Base-by-base conservation (phyloP, 768 basidiomycete species). In the Neoboletus subvelutipes region DNA sequence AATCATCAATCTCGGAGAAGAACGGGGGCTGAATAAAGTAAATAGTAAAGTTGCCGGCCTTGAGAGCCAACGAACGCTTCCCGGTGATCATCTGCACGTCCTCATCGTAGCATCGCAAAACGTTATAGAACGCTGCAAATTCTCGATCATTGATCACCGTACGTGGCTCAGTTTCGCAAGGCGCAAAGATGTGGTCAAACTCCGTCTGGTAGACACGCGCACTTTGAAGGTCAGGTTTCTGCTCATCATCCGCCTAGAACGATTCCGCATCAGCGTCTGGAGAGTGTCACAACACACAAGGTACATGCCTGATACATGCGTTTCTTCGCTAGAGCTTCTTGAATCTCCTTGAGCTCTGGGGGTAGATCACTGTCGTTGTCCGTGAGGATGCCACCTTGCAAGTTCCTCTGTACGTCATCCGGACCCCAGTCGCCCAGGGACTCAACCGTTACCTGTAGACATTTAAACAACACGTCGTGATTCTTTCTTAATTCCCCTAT, bases 41-140 rank as follows among this genome's bases (percentile, higher is more conserved):
- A 20, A 41, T 20, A 6, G 37, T 13, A 24, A 65, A 62, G 18
- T 49, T 58, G 36, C 34, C 45, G 3, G 48, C 33, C 28, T 43
- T 56, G 41, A 56, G n/a, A 29, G 42, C 29, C 22, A 9, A 36
- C 18, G 47, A 49, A 3, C 3, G 1, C 3, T 20, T 6, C 0
- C 1, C 0, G 8, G 8, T 2, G 24, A 43, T 36, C 18, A 3
- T 20, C 18, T 0, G 0, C 11, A 12, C 41, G 7, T 42, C 31
- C 17, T 29, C 2, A 13, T 43, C 11, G n/a, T 28, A 55, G 17
- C 9, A 5, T 9, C 41, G 20, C 5, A 47, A 37, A 49, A 54
- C 15, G 3, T 9, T 11, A 13, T 41, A 48, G 13, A 54, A 54
- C 11, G 37, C 45, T 8, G 17, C 39, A 26, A 29, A 45, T 37